Base-by-base conservation (phyloP, 176 grass and related monocot genomes). In the Puya raimondii region DNA sequence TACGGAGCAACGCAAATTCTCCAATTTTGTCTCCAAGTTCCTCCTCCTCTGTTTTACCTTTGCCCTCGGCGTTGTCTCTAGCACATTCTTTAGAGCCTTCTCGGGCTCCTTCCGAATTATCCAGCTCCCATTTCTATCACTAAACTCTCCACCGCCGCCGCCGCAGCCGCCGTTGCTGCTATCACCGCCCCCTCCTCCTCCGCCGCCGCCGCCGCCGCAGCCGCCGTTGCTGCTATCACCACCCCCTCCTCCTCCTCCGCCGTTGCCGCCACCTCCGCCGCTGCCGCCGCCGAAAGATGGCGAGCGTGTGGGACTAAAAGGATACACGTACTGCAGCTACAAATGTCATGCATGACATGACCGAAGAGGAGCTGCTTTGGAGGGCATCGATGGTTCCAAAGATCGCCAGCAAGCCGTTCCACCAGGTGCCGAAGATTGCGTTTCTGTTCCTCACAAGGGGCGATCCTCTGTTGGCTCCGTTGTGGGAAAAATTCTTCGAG, bases 401-500 rank as follows among this genome's bases (percentile, higher is more conserved):
- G 53, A 56, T 56, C 53, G 0, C 13, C n/a, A 56, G n/a, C 13
- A 4, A 56, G 13, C 53, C 53, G n/a, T 56, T 15, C 53, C 0
- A 16, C 53, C 11, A 56, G 13, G 13, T 12, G 1, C 53, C 14
- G 13, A 96, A 91, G 80, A 67, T 96, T 10, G 85, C 91, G 1
- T 96, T 96, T 80, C 13, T 96, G 76, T 96, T 96, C 76, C 79
- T 91, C 5, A 84, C 81, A 10, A 81, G 74, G 17, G 81, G 84
- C 6, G 47, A 69, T 6, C 51, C 91, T 42, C 91, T 80, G 1
- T 47, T 96, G 12, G 82, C 88, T 21, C 88, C 80, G 13, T 20
- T 88, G 11, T 96, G 92, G 92, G 92, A 96, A 50, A 79, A 80
- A 64, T 96, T 89, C 82, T 91, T 96, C 70, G 18, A 83, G 0